Conservation (phyloP, 23 red algal species). For the Gracilaria vermiculophylla region DNA sequence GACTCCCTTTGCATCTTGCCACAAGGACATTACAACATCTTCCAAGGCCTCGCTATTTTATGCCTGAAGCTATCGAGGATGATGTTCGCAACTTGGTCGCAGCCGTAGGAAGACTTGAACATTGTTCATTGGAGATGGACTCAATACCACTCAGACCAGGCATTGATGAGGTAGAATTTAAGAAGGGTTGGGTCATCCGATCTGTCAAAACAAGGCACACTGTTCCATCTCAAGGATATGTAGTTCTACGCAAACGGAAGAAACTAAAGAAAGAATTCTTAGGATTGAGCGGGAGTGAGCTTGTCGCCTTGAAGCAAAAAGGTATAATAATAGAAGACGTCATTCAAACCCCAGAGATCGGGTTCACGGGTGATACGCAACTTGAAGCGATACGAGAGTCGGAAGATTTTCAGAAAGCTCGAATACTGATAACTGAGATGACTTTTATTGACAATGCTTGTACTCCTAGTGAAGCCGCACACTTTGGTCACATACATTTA, state of each 20-base stretch:
- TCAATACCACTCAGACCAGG: constrained; percentile 17
- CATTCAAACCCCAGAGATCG: constrained; percentile 54
- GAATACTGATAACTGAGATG: constrained; percentile 60
- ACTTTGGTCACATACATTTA: constrained; percentile 61
- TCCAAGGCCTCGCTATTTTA: constrained; percentile 35
- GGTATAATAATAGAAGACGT: constrained; percentile 19
- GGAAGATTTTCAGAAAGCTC: constrained; percentile 38
- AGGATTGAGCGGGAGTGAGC: neutral
- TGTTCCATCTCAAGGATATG: constrained; percentile 71
- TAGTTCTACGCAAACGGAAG: constrained; percentile 35
- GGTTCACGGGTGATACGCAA: constrained; percentile 43
- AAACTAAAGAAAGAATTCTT: constrained; percentile 44
- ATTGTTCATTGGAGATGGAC: neutral
- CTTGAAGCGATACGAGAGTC: constrained; percentile 48
- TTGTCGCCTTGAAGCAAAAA: neutral
- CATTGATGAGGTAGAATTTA: constrained; percentile 1
- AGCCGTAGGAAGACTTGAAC: constrained; percentile 42
- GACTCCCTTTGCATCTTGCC: constrained; percentile 51
- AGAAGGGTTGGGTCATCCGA: constrained; percentile 47
- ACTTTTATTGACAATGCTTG: constrained; percentile 58
- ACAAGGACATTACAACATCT: constrained; percentile 47
- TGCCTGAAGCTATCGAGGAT: neutral
- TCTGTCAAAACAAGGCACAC: constrained; percentile 49
- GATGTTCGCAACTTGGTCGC: constrained; percentile 40
- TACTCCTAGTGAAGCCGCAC: neutral